phyloP scores from a whole-genome alignment of 2,329 filamentous ascomycete genomes.

The Aspergillus sp. region DNA sequence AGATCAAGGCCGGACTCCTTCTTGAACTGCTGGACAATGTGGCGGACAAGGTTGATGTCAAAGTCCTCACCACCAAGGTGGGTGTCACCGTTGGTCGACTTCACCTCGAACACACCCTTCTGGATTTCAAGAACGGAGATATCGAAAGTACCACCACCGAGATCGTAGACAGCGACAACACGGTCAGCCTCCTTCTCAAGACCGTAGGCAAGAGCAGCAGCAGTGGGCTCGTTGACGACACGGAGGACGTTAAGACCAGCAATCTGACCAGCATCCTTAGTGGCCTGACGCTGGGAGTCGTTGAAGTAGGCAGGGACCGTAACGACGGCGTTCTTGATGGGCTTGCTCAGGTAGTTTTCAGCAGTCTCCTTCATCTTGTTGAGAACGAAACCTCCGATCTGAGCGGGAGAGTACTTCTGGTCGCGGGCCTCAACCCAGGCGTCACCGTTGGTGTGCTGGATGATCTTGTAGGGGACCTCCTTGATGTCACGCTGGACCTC shows the following conservation, averaged over 20 bases:
- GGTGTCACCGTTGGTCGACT: slow-evolving; percentile 98
- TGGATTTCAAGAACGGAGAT: slow-evolving; percentile 97
- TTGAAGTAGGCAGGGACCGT: slow-evolving; percentile 99
- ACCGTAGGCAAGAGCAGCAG: slow-evolving; percentile 92
- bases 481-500: slow-evolving; percentile 97
- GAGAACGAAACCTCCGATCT: slow-evolving; percentile 93
- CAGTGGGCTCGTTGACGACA: slow-evolving; percentile 97
- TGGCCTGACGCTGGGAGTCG: slow-evolving; percentile 95
- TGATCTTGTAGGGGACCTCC: slow-evolving; percentile 98
- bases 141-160: slow-evolving; percentile 98
- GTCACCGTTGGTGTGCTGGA: slow-evolving; percentile 94
- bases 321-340: slow-evolving; percentile 92
- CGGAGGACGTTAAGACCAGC: slow-evolving; percentile 93
- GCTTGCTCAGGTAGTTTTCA: slow-evolving; percentile 86
- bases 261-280: slow-evolving; percentile 97
- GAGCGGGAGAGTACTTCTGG: slow-evolving; percentile 96
- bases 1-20: slow-evolving; percentile 90
- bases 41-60: slow-evolving; percentile 89
- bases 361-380: slow-evolving; percentile 99
- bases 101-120: slow-evolving; percentile 97
- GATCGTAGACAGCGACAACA: slow-evolving; percentile 92
- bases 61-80: slow-evolving; percentile 98
- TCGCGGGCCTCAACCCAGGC: slow-evolving; percentile 92
- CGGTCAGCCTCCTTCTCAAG: slow-evolving; percentile 91
- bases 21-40: slow-evolving; percentile 95